phyloP scores from a whole-genome alignment of 1,139 yeast genomes.

The Saccharomyces hybrid region DNA sequence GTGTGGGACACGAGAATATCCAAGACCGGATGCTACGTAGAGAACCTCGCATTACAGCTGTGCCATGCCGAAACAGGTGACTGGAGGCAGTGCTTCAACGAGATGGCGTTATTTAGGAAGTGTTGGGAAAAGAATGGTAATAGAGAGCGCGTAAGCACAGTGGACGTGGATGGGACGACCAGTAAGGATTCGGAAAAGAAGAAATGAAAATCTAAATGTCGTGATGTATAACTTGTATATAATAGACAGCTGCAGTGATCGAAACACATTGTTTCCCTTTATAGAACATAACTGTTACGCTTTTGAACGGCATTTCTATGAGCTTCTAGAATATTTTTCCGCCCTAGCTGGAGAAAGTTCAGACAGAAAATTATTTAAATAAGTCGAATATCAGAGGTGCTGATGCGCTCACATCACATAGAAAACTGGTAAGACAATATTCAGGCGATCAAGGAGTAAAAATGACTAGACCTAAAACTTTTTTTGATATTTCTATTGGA shows the following conservation, averaged over 20 bases:
- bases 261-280: background rate
- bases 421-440: background rate
- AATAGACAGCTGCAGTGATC: background rate
- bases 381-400: background rate
- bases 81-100: constrained; percentile 64
- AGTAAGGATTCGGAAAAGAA: background rate
- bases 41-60: constrained; percentile 55
- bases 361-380: background rate
- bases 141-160: constrained; percentile 26
- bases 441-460: background rate
- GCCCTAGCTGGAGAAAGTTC: background rate
- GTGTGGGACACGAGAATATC: constrained; percentile 59
- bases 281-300: background rate
- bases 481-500: constrained; percentile 66
- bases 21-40: constrained; percentile 56
- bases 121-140: constrained; percentile 29
- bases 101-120: constrained; percentile 33
- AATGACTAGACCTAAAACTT: constrained; percentile 50
- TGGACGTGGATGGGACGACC: constrained; percentile 14
- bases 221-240: background rate
- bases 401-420: background rate
- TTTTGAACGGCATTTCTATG: background rate
- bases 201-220: background rate
- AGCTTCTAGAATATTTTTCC: constrained; percentile 1
- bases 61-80: constrained; percentile 78